phyloP scores from a whole-genome alignment of 2,329 filamentous ascomycete genomes.

The Sclerotinia borealis region DNA sequence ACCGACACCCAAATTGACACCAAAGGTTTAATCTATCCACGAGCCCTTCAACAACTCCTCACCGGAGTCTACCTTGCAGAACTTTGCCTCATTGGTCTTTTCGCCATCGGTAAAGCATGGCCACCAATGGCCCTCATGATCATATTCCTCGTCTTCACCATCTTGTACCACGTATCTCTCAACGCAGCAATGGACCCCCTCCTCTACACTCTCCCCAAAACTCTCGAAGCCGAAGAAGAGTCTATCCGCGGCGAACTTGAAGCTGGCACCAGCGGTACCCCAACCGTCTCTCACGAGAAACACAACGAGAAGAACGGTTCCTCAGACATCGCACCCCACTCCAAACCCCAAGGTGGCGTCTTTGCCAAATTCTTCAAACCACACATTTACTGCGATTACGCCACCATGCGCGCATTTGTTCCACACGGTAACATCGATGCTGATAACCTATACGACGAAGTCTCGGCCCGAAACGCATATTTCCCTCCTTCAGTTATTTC shows the following conservation, averaged over 20 bases:
- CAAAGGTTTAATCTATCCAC: constrained; percentile 79
- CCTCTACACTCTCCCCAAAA: constrained; percentile 72
- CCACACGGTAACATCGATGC: constrained; percentile 44
- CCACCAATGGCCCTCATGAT: constrained; percentile 73
- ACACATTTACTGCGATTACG: constrained; percentile 69
- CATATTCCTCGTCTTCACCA: constrained; percentile 66
- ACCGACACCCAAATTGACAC: constrained; percentile 78
- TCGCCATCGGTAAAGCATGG: constrained; percentile 61
- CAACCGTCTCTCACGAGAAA: constrained; percentile 22
- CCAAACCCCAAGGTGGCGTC: constrained; percentile 48
- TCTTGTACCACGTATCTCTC: constrained; percentile 69
- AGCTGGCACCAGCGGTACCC: constrained; percentile 14
- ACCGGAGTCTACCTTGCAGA: constrained; percentile 79
- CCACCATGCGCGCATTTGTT: constrained; percentile 61
- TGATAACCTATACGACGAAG: constrained; percentile 53
- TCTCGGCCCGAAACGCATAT: constrained; percentile 63
- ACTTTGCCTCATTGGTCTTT: constrained; percentile 77
- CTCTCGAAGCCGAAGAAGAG: constrained; percentile 55
- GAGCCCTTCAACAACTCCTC: constrained; percentile 80
- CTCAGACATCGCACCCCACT: constrained; percentile 27
- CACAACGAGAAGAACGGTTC: constrained; percentile 12
- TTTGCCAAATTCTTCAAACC: constrained; percentile 69
- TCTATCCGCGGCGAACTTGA: constrained; percentile 27
- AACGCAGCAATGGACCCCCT: constrained; percentile 70
- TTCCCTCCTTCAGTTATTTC: constrained; percentile 64